A percentile compares a stretch with the other conserved stretches of the same genome.
Evolutionary conservation across 2,329 filamentous ascomycete genomes (phyloP).

Genomic region (Lachnellula occidentalis): DNA sequence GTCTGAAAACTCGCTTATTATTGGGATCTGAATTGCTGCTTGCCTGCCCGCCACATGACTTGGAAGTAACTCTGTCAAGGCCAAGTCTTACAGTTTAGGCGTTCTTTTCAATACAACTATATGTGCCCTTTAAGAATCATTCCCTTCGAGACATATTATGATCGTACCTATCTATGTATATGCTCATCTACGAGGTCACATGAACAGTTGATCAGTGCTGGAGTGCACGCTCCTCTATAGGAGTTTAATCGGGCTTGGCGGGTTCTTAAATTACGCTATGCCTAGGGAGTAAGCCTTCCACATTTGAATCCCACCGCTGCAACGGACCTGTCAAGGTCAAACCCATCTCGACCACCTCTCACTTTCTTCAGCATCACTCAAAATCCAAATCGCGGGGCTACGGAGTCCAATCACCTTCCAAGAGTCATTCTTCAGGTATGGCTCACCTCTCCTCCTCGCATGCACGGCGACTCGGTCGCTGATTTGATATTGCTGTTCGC

Average conservation of each 20-base stretch:
- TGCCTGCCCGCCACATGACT: no score
- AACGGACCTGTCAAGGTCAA: not conserved
- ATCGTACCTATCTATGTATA: no score
- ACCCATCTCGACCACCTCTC: not conserved
- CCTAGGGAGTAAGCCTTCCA: not conserved
- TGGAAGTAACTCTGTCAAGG: no score
- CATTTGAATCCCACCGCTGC: not conserved
- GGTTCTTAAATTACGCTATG: no score
- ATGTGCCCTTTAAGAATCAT: no score
- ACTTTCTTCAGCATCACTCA: not conserved
- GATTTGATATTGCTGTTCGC: conserved; percentile 2
- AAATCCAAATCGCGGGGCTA: not conserved
- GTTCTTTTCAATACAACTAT: no score
- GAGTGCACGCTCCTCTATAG: not conserved
- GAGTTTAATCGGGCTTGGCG: not conserved
- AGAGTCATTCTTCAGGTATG: not conserved
- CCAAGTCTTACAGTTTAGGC: no score
- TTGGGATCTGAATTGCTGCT: no score
- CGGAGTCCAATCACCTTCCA: not conserved
- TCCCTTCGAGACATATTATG: no score
- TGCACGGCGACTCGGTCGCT: not conserved
- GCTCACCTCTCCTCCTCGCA: not conserved
- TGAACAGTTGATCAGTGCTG: not conserved
- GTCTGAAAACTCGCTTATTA: no score
- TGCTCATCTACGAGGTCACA: no score